Evolutionary conservation across 192 early-diverging fungal genomes (phyloP), one percentile per base, ranked within the genome.

Genomic region (Coemansia furcata): DNA sequence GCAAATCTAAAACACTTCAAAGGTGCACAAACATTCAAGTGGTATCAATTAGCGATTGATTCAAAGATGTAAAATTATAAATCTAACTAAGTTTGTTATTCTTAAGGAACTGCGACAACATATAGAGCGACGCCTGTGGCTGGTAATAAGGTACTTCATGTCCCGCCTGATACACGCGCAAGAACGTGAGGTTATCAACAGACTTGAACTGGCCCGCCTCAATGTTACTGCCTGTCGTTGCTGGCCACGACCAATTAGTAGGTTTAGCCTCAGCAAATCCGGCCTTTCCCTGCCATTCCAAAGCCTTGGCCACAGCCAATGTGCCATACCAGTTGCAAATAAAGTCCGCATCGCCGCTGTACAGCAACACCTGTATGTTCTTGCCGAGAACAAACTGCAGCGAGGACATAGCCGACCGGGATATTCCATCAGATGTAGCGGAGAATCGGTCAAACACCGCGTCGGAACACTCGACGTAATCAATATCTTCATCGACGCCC

Each of bases 141-240:
- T 95, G 92, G 78, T 98, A 94, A 73, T 93, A 94, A 11, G 96
- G 94, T 17, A 90, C 88, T 87, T 93, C 93, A 63, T 94, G 93
- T 8, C 97, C 94, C 23, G 92, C 94, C 72, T 91, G 89, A 66
- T 86, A 94, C 4, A 94, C 85, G 26, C 90, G 83, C 69, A 99
- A 74, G 84, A 93, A 97, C 17, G 92, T 86, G 26, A 99, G 85
- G 38, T 84, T 85, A 17, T 89, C 87, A 33, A 77, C 88, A 7
- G 71, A 66, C 38, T 91, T 85, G 61, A 89, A 81, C 72, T 93
- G 88, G 30, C 87, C 87, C 19, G 79, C 85, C 3, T 60, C 66
- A 8, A 77, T 59, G 21, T 30, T 11, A 4, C 37, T 52, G 4
- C 75, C 80, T 0, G 71, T 74, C 59, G 65, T 67, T 15, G 74